Conservation (phyloP, 2,329 filamentous ascomycete species). For the Fusarium marasasianum region DNA sequence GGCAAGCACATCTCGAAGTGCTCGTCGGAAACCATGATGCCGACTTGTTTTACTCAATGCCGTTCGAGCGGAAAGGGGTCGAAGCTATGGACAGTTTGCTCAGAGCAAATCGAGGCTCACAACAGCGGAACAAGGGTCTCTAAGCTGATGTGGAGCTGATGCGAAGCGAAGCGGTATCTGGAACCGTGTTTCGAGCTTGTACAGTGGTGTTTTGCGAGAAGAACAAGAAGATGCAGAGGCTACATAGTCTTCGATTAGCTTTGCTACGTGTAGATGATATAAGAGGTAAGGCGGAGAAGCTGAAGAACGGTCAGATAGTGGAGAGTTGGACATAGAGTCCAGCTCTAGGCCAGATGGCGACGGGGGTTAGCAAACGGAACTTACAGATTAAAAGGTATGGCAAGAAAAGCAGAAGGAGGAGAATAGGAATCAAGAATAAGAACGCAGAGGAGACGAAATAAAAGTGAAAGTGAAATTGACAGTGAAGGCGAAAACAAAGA, state of each 20-base stretch:
- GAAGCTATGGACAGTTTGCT: conserved; percentile 29
- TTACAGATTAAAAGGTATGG: conserved; percentile 35
- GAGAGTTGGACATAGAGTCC: conserved; percentile 29
- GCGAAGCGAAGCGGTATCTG: conserved; percentile 11
- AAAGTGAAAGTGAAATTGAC: conserved; percentile 21
- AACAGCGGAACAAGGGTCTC: conserved; percentile 23
- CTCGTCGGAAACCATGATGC: conserved; percentile 88
- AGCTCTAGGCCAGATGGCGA: not conserved
- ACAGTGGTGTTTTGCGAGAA: conserved; percentile 10
- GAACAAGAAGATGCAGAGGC: conserved; percentile 33
- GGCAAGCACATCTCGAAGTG: conserved; percentile 92
- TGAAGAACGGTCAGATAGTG: conserved; percentile 33
- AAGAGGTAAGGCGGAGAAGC: conserved; percentile 26
- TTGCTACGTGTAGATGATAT: not conserved
- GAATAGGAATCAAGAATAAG: conserved; percentile 16
- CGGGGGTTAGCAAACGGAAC: conserved; percentile 6
- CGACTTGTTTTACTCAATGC: conserved; percentile 26
- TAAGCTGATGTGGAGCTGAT: conserved; percentile 28
- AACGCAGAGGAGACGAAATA: conserved; percentile 28
- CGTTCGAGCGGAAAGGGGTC: conserved; percentile 9
- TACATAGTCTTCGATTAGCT: conserved; percentile 34
- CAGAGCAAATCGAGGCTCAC: conserved; percentile 16
- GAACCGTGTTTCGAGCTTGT: conserved; percentile 6
- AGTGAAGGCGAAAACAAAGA: conserved; percentile 21
- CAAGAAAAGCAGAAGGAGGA: conserved; percentile 22